A percentile compares a stretch with the other conserved stretches of the same genome.
These are phyloP conservation scores for Penicillium lagena DNA, from an alignment of 495 filamentous ascomycete genomes.

Conservation along the genomic window DNA sequence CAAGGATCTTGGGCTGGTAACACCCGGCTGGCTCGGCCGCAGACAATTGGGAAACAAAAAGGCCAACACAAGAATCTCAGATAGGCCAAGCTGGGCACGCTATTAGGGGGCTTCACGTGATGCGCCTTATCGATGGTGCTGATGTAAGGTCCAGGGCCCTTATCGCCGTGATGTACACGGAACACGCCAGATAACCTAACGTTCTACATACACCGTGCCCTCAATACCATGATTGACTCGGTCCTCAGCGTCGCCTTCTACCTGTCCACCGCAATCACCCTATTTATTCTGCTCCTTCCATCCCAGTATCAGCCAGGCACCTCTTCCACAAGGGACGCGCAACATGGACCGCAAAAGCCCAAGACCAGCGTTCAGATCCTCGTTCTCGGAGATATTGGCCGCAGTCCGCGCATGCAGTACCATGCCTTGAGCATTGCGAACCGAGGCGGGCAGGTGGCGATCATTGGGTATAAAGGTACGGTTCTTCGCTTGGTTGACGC, in stretches of 20 bases:
- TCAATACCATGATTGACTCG: constrained; percentile 32
- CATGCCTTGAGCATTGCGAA: constrained; percentile 90
- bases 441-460: constrained; percentile 69
- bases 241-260: constrained; percentile 39
- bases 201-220: neutral
- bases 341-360: constrained; percentile 6
- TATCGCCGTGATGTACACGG: too few relatives aligned
- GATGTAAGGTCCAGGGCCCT: neutral
- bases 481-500: neutral
- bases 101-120: neutral
- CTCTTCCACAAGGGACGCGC: neutral
- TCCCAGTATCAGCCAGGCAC: constrained; percentile 37
- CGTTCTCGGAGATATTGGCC: constrained; percentile 96
- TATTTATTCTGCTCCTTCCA: constrained; percentile 45
- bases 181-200: too few relatives aligned
- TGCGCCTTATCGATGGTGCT: neutral
- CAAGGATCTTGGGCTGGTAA: too few relatives aligned
- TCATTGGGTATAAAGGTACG: constrained; percentile 82
- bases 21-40: too few relatives aligned
- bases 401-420: constrained; percentile 97
- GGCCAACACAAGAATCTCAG: neutral
- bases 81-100: too few relatives aligned
- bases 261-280: constrained; percentile 41
- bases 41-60: neutral
- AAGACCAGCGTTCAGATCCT: constrained; percentile 64